Percentiles rank a stretch among this genome's conserved stretches.
phyloP scores from a whole-genome alignment of 495 filamentous ascomycete genomes.

The Platismatia glauca region DNA sequence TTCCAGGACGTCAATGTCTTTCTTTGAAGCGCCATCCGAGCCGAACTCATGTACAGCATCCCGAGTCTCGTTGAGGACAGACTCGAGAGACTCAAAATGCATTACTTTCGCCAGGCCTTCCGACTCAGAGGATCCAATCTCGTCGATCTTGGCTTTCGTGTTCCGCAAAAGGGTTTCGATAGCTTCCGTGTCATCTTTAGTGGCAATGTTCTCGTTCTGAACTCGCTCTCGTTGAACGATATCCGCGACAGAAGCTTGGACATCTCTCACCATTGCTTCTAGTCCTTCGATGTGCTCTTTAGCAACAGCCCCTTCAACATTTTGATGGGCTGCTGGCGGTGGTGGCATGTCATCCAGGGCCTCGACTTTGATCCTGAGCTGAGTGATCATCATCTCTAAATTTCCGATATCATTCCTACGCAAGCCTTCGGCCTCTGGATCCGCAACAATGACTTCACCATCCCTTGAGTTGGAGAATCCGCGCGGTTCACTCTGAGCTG shows the following conservation, averaged over 20 bases:
- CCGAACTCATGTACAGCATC: conserved; percentile 57
- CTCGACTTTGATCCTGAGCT: conserved; percentile 76
- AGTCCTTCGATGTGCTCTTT: conserved; percentile 55
- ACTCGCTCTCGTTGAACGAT: conserved; percentile 36
- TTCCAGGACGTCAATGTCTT: conserved; percentile 69
- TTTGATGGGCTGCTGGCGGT: conserved; percentile 30
- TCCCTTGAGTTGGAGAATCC: conserved; percentile 36
- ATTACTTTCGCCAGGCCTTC: conserved; percentile 59
- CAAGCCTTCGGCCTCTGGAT: conserved; percentile 35
- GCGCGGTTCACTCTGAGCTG: conserved; percentile 35
- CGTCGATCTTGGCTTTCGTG: conserved; percentile 74
- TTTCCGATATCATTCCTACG: conserved; percentile 69
- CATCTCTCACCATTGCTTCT: conserved; percentile 45
- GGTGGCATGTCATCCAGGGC: conserved; percentile 57
- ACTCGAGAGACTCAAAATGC: conserved; percentile 65
- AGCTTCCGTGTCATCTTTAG: conserved; percentile 71
- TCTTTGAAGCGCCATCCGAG: conserved; percentile 55
- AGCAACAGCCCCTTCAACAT: conserved; percentile 39
- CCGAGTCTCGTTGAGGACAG: conserved; percentile 58
- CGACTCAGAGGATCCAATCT: conserved; percentile 54
- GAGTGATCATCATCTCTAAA: conserved; percentile 69
- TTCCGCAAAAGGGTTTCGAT: conserved; percentile 81
- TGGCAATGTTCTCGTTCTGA: conserved; percentile 37
- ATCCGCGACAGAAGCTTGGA: conserved; percentile 48
- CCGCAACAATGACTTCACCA: conserved; percentile 50